A percentile compares a stretch with the other conserved stretches of the same genome.
These are phyloP conservation scores for Candida montana DNA, from an alignment of 805 yeast species.

Conservation along the genomic window DNA sequence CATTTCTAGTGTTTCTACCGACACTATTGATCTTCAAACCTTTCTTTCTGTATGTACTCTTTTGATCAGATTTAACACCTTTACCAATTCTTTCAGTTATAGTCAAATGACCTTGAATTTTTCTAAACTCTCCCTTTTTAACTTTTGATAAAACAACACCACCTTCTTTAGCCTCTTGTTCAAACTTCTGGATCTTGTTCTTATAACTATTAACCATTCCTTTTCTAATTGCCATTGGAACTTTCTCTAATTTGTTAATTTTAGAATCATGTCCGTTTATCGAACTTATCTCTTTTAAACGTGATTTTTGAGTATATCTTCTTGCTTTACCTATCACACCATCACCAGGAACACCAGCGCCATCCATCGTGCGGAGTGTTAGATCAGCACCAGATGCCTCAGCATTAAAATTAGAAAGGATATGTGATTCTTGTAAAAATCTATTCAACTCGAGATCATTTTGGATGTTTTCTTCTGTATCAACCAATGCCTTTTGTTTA, in stretches of 20 bases:
- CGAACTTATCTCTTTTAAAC: slow-evolving; percentile 46
- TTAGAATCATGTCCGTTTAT: slow-evolving; percentile 33
- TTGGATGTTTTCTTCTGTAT: slow-evolving; percentile 49
- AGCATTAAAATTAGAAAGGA: slow-evolving; percentile 35
- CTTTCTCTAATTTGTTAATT: slow-evolving; percentile 50
- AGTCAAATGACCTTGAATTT: slow-evolving; percentile 31
- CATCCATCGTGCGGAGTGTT: slow-evolving; percentile 56
- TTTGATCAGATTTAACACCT: slow-evolving; percentile 44
- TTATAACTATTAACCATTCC: slow-evolving; percentile 67
- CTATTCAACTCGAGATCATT: slow-evolving; percentile 72
- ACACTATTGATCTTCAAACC: slow-evolving; percentile 75
- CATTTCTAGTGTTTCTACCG: slow-evolving; percentile 75
- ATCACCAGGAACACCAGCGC: slow-evolving; percentile 31
- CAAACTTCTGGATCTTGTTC: slow-evolving; percentile 49
- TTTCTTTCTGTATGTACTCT: slow-evolving; percentile 50
- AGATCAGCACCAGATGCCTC: slow-evolving; percentile 52
- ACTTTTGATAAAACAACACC: slow-evolving; percentile 81
- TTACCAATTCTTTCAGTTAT: slow-evolving; percentile 37
- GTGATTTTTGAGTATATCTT: slow-evolving; percentile 53
- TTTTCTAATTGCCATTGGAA: slow-evolving; percentile 85
- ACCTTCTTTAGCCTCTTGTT: slow-evolving; percentile 78
- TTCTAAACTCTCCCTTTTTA: slow-evolving; percentile 61
- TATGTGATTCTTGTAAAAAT: slow-evolving; percentile 66
- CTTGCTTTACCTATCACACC: slow-evolving; percentile 58
- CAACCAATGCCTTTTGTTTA: slow-evolving; percentile 21